These are phyloP conservation scores for Candida anglica DNA, from an alignment of 805 yeast genomes.

Conservation along the genomic window DNA sequence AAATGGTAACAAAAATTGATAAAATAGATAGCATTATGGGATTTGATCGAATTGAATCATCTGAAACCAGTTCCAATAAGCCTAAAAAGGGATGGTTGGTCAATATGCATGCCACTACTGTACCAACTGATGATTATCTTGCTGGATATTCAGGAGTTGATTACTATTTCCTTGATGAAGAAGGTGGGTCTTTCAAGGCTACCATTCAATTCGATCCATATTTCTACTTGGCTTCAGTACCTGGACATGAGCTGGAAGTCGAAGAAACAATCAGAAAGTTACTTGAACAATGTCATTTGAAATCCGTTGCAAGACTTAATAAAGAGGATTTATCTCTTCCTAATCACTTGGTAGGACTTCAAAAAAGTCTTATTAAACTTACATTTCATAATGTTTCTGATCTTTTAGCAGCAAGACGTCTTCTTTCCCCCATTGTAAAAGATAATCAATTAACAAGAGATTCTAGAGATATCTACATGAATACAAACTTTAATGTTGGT, in stretches of 20 bases:
- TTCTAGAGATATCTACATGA: slow-evolving; percentile 64
- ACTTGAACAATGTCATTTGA: slow-evolving; percentile 58
- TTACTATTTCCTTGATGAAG: slow-evolving; percentile 90
- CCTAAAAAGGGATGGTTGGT: slow-evolving; percentile 82
- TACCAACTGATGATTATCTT: slow-evolving; percentile 52
- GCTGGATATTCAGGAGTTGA: slow-evolving; percentile 89
- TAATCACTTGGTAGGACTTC: slow-evolving; percentile 81
- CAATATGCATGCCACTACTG: slow-evolving; percentile 86
- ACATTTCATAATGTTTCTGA: slow-evolving; percentile 73
- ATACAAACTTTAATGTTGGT: slow-evolving; percentile 38
- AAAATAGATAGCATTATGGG: slow-evolving; percentile 82
- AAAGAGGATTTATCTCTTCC: slow-evolving; percentile 82
- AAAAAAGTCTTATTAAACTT: slow-evolving; percentile 60
- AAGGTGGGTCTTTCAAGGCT: slow-evolving; percentile 92
- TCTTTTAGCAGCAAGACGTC: slow-evolving; percentile 68
- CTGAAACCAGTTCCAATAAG: slow-evolving; percentile 49
- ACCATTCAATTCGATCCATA: slow-evolving; percentile 85
- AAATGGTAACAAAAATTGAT: slow-evolving; percentile 58
- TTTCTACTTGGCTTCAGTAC: slow-evolving; percentile 65
- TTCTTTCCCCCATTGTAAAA: slow-evolving; percentile 63
- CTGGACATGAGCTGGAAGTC: slow-evolving; percentile 64
- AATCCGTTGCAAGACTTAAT: slow-evolving; percentile 47
- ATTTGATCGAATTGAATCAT: slow-evolving; percentile 70
- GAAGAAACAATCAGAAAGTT: slow-evolving; percentile 76
- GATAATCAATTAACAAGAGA: slow-evolving; percentile 61